These are phyloP conservation scores for Pycnococcus provasolii DNA, from an alignment of 139 green algal species.

Conservation along the genomic window DNA sequence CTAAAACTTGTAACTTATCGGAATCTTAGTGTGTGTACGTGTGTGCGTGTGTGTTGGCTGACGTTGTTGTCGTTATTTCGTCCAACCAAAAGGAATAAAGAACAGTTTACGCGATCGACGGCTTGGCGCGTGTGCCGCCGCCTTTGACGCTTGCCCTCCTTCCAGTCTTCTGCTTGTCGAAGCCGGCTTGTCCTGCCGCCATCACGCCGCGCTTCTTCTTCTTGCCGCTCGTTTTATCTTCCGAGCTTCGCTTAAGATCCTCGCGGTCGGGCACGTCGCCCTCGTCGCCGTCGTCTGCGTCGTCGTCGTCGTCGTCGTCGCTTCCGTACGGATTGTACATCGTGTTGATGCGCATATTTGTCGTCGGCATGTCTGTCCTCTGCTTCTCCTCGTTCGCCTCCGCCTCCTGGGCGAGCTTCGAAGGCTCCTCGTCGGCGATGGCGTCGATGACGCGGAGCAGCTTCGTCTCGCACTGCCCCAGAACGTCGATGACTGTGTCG, in stretches of 20 bases:
- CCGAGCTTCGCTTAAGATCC: neutral
- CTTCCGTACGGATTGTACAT: neutral
- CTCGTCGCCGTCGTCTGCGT: neutral
- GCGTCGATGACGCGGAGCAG: neutral
- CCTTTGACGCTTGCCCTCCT: no score
- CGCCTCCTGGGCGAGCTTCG: neutral
- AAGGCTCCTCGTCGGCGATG: neutral
- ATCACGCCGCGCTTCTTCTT: neutral
- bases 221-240: conserved; percentile 13
- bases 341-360: conserved; percentile 6
- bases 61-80: no score
- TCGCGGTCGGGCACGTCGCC: conserved; percentile 15
- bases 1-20: no score
- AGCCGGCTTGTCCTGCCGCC: neutral
- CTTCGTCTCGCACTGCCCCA: conserved; percentile 18
- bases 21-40: no score
- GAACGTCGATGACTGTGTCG: conserved; percentile 24
- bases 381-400: neutral
- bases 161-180: no score
- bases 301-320: conserved; percentile 15
- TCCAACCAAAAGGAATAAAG: no score
- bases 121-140: no score
- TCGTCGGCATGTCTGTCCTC: neutral
- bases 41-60: no score
- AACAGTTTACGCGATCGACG: no score